Evolutionary conservation across 2,329 filamentous ascomycete genomes (phyloP).

Genomic region (Diaporthe destruens): DNA sequence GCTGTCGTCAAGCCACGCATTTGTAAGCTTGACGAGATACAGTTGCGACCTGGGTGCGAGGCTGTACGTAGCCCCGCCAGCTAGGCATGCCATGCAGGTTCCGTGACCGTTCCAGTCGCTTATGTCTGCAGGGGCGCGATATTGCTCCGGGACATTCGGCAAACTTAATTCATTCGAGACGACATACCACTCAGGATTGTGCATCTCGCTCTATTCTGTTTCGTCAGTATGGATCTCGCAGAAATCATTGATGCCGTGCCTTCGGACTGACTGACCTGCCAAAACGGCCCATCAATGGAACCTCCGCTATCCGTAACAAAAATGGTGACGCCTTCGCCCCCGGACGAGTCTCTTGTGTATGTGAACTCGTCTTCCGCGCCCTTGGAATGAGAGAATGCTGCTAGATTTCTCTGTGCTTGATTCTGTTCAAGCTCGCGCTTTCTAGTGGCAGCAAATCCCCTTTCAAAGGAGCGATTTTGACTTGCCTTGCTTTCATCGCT

Average conservation of each 20-base stretch:
- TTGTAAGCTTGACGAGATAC: conserved; percentile 7
- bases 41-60: not conserved
- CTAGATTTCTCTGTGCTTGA: conserved; percentile 4
- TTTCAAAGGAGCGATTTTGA: not conserved
- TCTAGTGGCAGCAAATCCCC: not conserved
- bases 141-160: not conserved
- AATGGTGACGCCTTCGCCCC: conserved; percentile 2
- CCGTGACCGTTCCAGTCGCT: not conserved
- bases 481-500: not conserved
- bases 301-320: conserved; percentile 9
- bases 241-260: too few relatives aligned
- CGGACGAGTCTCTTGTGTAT: conserved; percentile 12
- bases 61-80: not conserved
- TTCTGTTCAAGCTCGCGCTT: not conserved
- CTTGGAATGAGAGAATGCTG: conserved; percentile 7
- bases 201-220: conserved; percentile 3
- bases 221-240: not conserved
- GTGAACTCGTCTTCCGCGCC: not conserved
- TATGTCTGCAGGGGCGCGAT: not conserved
- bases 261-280: not conserved
- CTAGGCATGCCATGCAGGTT: conserved; percentile 15
- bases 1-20: not conserved
- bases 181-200: conserved; percentile 11
- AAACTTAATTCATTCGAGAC: conserved; percentile 8
- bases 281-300: not conserved